Evolutionary conservation across 106 monocot genomes (phyloP), one percentile per base, ranked within the genome.

Genomic region (Dendrobium officinale): DNA sequence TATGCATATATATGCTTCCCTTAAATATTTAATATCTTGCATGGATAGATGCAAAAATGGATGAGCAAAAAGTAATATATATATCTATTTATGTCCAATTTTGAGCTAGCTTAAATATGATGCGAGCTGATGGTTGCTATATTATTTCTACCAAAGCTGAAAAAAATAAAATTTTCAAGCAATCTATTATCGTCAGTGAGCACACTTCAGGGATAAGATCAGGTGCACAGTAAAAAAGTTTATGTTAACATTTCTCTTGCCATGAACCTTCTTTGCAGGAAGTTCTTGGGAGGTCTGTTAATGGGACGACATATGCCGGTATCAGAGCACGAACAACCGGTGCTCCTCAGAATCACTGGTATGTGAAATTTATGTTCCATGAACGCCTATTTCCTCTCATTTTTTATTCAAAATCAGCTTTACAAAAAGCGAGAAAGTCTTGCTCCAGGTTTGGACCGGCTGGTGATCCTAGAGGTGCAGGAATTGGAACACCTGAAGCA

Each of bases 281-380:
- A 42, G 94, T 94, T 59, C 88, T 98, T 29, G 94, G 94, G 27
- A 91, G 56, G 77, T 88, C 97, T 8, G 92, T 98, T 3, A 98
- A 98, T 70, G 97, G 97, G 31, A 98, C 97, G 17, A 98, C 94
- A 78, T 98, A 98, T 81, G 97, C 92, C 19, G 97, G 97, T 55
- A 92, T 98, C 5, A 86, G 97, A 43, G 97, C 97, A 58, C 87
- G 97, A 48, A 98, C 97, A n/a, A 94, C 97, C 6, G 97, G 97
- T 37, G 97, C 97, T 80, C 97, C 97, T 77, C 97, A 98, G 78
- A 98, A 98, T 79, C 97, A 98, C 59, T 98, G 97, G 97, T 97
- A 19, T 73, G 83, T 48, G 0, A 74, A 43, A 17, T 20, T 17
- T 74, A 72, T 33, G 70, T 33, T 26, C 33, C 15, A 9, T 6